These are phyloP conservation scores for Stagonosporopsis vannaccii DNA, from an alignment of 2,329 filamentous ascomycete species.

Conservation along the genomic window DNA sequence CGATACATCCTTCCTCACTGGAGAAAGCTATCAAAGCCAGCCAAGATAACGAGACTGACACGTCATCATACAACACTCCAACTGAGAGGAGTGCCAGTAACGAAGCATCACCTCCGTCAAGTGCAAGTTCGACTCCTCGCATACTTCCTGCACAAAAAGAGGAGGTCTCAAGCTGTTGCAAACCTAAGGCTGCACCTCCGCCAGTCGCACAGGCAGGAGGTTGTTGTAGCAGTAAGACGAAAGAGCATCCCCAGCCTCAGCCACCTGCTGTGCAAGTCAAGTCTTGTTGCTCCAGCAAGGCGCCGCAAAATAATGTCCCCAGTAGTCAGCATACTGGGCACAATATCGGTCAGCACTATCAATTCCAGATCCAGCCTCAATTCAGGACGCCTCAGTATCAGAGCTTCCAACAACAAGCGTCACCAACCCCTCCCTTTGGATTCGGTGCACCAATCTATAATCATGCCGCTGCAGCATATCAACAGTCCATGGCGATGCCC, in stretches of 20 bases:
- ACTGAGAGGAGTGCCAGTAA: conserved; percentile 45
- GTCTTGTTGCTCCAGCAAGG: conserved; percentile 42
- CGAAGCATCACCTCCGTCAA: conserved; percentile 43
- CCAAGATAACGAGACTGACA: conserved; percentile 42
- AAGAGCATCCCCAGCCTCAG: conserved; percentile 26
- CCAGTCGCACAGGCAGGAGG: conserved; percentile 28
- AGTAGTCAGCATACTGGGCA: conserved; percentile 19
- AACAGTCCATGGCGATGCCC: conserved; percentile 44
- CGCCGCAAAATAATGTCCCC: conserved; percentile 16
- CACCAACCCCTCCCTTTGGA: conserved; percentile 32
- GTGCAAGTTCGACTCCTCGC: conserved; percentile 49
- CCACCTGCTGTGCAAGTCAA: conserved; percentile 27
- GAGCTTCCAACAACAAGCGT: conserved; percentile 26
- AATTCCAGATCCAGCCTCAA: conserved; percentile 32
- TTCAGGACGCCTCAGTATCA: conserved; percentile 31
- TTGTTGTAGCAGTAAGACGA: conserved; percentile 42
- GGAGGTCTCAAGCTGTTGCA: conserved; percentile 42
- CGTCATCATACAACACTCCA: conserved; percentile 43
- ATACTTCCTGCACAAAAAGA: conserved; percentile 38
- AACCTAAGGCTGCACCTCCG: conserved; percentile 33
- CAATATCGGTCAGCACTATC: conserved; percentile 26
- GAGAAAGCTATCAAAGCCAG: conserved; percentile 47
- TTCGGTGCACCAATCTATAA: conserved; percentile 47
- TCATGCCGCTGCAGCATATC: conserved; percentile 40
- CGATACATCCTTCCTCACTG: conserved; percentile 36